Base-by-base conservation (phyloP, 345 rosid genomes). In the Gossypium thurberi region DNA sequence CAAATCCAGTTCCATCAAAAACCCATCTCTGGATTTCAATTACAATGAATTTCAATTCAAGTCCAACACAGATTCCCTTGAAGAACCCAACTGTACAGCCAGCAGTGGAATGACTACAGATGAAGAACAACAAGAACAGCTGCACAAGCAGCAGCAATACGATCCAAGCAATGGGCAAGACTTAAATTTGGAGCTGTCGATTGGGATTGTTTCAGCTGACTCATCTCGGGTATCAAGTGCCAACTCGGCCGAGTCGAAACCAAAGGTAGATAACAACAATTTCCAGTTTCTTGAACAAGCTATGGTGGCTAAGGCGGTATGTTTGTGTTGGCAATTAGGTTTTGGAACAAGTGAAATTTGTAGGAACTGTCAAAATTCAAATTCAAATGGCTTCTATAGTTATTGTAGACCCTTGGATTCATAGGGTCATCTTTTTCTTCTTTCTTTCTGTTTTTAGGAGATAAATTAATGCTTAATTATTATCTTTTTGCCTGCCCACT, bases 21-120 rank as follows among this genome's bases (percentile, higher is more conserved):
- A 46, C 68, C 71, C 63, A 53, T 42, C 73, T 44, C 21, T 57
- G 42, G 69, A 75, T 33, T 69, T 57, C 51, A 57, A 18, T 43
- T 18, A 48, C 67, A 33, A 46, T 20, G 68, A 60, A 12, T 75
- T 75, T 28, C 65, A 44, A 26, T 53, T 68, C 70, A 75, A 66
- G 47, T 15, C 76, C 26, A 80, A 82, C 61, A 20, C 80, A 57
- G 87, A 82, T 52, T 75, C 85, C 6, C 14, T 51, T 1, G 90
- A 85, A 48, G 90, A 88, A 50, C 81, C 65, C 33, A 82, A 78
- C 74, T 85, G 84, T 69, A 75, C 74, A 43, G 2, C 57, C 57
- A 84, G 78, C 83, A 84, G 90, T 28, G 81, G 89, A 74, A 84
- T 77, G 80, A 88, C 85, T 17, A 82, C 93, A 6, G 90, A 86